phyloP scores from a whole-genome alignment of 257 asterid genomes.

The Solanum arcanum region DNA sequence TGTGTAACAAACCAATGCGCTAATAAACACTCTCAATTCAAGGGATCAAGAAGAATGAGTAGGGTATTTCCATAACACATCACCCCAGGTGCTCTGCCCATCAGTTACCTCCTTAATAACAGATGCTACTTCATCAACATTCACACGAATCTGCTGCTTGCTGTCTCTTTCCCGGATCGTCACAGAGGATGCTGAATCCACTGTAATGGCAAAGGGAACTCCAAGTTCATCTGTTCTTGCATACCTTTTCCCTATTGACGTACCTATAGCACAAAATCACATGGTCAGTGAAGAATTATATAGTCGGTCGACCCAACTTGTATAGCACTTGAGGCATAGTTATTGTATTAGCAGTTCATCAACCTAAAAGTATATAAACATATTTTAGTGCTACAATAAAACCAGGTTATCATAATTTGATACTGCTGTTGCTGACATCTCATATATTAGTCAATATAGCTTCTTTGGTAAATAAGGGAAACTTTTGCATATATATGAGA shows the following conservation, averaged over 20 bases:
- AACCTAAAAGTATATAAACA: not conserved
- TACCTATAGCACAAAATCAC: constrained; percentile 32
- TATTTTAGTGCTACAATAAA: not conserved
- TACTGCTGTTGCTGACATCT: not conserved
- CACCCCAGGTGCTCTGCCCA: constrained; percentile 58
- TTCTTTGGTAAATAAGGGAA: not conserved
- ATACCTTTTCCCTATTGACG: constrained; percentile 77
- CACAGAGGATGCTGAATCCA: constrained; percentile 63
- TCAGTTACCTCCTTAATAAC: constrained; percentile 61
- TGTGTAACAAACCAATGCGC: not conserved
- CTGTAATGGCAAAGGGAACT: constrained; percentile 88
- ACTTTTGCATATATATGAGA: not conserved
- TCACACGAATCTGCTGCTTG: constrained; percentile 73
- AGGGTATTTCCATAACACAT: constrained; percentile 44
- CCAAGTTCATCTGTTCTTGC: constrained; percentile 95
- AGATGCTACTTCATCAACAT: constrained; percentile 60
- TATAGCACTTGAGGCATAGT: not conserved
- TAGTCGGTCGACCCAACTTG: not conserved
- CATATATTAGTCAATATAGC: not conserved
- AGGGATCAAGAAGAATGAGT: constrained; percentile 37
- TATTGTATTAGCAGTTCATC: not conserved
- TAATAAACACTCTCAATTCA: not conserved
- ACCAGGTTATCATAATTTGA: not conserved
- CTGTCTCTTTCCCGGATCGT: constrained; percentile 80
- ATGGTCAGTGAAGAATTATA: not conserved